phyloP scores from a whole-genome alignment of 345 rosid species.

The Salix caprea region DNA sequence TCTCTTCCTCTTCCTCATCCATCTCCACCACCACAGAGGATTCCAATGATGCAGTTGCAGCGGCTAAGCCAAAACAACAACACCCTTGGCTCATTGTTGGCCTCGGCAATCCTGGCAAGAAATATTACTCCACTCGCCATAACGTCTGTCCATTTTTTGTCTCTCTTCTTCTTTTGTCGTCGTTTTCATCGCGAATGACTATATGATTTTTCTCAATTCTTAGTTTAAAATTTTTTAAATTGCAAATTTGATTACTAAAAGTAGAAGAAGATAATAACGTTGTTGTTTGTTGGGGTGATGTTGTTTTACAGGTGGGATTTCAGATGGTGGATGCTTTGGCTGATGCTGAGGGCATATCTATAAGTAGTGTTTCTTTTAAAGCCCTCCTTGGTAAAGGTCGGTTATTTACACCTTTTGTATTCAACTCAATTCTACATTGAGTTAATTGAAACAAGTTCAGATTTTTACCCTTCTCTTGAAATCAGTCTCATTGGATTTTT shows the following conservation, averaged over 20 bases:
- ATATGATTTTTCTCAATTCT: neutral
- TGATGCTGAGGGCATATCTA: slow-evolving; percentile 79
- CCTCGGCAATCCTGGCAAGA: slow-evolving; percentile 86
- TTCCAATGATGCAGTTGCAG: slow-evolving; percentile 9
- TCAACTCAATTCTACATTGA: too few relatives aligned
- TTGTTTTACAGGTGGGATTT: slow-evolving; percentile 64
- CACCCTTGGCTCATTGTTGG: slow-evolving; percentile 84
- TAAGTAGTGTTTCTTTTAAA: slow-evolving; percentile 57
- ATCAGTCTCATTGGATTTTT: too few relatives aligned
- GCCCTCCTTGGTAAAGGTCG: slow-evolving; percentile 83
- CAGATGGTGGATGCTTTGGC: slow-evolving; percentile 85
- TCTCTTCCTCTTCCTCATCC: slow-evolving; percentile 17
- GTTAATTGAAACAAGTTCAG: too few relatives aligned
- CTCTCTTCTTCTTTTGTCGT: neutral
- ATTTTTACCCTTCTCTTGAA: too few relatives aligned
- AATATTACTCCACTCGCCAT: slow-evolving; percentile 73
- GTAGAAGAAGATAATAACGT: neutral
- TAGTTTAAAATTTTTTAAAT: neutral
- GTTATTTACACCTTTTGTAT: neutral
- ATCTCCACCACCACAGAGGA: slow-evolving; percentile 12
- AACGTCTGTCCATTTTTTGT: slow-evolving; percentile 35
- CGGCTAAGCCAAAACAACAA: slow-evolving; percentile 38
- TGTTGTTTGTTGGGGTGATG: neutral
- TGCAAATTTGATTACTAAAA: neutral
- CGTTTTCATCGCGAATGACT: neutral